Percentiles rank a stretch among this genome's conserved stretches.
phyloP scores from a whole-genome alignment of 257 asterid genomes.

The Mitragyna speciosa region DNA sequence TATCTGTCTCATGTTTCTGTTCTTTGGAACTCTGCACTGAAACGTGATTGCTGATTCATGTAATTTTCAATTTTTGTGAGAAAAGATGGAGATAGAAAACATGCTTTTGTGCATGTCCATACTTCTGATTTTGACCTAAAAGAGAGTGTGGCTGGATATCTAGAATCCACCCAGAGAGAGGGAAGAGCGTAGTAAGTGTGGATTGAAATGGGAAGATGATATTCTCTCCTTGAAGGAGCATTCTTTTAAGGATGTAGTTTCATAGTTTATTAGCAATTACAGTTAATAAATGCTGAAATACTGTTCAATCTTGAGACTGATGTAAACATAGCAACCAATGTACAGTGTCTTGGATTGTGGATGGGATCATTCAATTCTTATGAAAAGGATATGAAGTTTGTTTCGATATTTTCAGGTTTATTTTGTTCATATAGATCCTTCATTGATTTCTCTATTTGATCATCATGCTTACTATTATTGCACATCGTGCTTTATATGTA shows the following conservation, averaged over 20 bases:
- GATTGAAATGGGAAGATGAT: background rate
- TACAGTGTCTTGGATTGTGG: background rate
- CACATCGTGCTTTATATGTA: slow-evolving; percentile 29
- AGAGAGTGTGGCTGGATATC: background rate
- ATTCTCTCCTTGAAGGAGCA: background rate
- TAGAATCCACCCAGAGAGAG: background rate
- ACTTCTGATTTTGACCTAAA: background rate
- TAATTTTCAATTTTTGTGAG: background rate
- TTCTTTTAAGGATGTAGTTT: background rate
- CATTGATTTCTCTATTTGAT: background rate
- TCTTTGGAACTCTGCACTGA: no score
- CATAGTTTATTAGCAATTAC: background rate
- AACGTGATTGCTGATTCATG: no score
- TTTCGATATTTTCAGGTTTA: background rate
- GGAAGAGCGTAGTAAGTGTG: background rate
- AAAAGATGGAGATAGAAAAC: background rate
- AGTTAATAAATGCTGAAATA: background rate
- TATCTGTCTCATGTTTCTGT: background rate
- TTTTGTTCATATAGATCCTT: background rate
- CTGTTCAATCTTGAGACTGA: background rate
- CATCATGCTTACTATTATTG: background rate
- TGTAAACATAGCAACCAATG: background rate
- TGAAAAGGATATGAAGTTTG: background rate
- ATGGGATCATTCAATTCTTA: background rate
- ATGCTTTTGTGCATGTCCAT: background rate